These are phyloP conservation scores for Cladosporium oxysporum DNA, from an alignment of 2,329 filamentous ascomycete species.

Conservation along the genomic window DNA sequence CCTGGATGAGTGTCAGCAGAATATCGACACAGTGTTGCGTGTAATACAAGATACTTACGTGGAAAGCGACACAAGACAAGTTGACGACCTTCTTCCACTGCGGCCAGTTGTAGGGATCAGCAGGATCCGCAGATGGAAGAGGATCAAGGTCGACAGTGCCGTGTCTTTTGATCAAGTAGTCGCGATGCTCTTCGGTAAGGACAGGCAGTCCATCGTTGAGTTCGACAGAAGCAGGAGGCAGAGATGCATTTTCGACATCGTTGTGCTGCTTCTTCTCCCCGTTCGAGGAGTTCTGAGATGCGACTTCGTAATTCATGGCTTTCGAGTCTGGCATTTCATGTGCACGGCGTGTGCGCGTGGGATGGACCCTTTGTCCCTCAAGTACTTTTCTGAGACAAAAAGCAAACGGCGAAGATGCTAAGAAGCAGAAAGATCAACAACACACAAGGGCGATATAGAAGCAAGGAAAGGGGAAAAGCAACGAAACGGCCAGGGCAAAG, in stretches of 20 bases:
- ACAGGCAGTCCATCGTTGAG: slow-evolving; percentile 31
- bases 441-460: background rate
- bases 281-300: slow-evolving; percentile 13
- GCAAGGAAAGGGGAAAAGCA: background rate
- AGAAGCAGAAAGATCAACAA: background rate
- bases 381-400: background rate
- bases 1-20: slow-evolving; percentile 27
- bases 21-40: background rate
- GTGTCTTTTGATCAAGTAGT: slow-evolving; percentile 55
- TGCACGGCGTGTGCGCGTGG: slow-evolving; percentile 2
- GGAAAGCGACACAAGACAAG: slow-evolving; percentile 54
- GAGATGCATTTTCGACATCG: background rate
- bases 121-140: slow-evolving; percentile 51
- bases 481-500: slow-evolving; percentile 5
- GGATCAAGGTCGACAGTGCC: slow-evolving; percentile 58
- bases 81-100: slow-evolving; percentile 54
- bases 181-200: slow-evolving; percentile 47
- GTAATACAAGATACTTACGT: slow-evolving; percentile 30
- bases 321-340: background rate
- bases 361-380: background rate
- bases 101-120: slow-evolving; percentile 60
- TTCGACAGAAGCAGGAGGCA: background rate
- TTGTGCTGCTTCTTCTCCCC: slow-evolving; percentile 9
- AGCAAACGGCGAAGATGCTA: background rate
- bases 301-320: slow-evolving; percentile 11